These are phyloP conservation scores for Priceomyces haplophilus DNA, from an alignment of 805 yeast species.

Conservation along the genomic window DNA sequence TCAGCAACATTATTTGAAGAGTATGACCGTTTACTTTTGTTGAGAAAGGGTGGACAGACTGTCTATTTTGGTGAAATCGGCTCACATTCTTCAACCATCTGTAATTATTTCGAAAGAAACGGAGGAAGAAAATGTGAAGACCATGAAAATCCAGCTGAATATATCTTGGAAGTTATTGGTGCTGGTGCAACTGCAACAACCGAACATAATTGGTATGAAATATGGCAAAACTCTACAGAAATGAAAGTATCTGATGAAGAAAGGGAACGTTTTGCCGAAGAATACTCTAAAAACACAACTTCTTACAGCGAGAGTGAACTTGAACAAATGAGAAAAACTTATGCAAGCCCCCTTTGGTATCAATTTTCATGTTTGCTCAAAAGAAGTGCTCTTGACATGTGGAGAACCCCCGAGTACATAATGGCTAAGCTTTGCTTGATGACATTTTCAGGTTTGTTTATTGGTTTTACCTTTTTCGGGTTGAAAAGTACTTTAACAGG, in stretches of 20 bases:
- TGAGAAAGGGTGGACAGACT: slow-evolving; percentile 69
- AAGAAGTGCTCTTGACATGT: slow-evolving; percentile 21
- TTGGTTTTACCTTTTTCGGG: slow-evolving; percentile 21
- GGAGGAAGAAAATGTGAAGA: slow-evolving; percentile 55
- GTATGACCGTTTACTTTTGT: slow-evolving; percentile 68
- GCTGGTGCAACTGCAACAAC: slow-evolving; percentile 74
- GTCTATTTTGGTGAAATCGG: slow-evolving; percentile 49
- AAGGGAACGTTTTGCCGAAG: slow-evolving; percentile 10
- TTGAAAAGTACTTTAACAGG: slow-evolving; percentile 41
- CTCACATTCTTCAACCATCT: slow-evolving; percentile 18
- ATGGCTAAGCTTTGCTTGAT: slow-evolving; percentile 46
- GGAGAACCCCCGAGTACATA: slow-evolving; percentile 42
- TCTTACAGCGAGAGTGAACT: slow-evolving; percentile 5
- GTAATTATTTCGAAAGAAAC: slow-evolving; percentile 24
- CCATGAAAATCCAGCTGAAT: slow-evolving; percentile 37
- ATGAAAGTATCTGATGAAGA: slow-evolving; percentile 12
- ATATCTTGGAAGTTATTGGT: slow-evolving; percentile 53
- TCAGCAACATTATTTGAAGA: slow-evolving; percentile 71
- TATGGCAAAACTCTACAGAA: slow-evolving; percentile 46
- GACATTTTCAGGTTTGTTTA: slow-evolving; percentile 45
- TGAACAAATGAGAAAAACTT: slow-evolving; percentile 9
- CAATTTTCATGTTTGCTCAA: slow-evolving; percentile 17
- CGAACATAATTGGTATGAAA: slow-evolving; percentile 57
- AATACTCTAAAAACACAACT: slow-evolving; percentile 7
- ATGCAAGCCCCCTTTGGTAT: slow-evolving; percentile 18